phyloP scores from a whole-genome alignment of 208 protist genomes.

The Angomonas deanei region DNA sequence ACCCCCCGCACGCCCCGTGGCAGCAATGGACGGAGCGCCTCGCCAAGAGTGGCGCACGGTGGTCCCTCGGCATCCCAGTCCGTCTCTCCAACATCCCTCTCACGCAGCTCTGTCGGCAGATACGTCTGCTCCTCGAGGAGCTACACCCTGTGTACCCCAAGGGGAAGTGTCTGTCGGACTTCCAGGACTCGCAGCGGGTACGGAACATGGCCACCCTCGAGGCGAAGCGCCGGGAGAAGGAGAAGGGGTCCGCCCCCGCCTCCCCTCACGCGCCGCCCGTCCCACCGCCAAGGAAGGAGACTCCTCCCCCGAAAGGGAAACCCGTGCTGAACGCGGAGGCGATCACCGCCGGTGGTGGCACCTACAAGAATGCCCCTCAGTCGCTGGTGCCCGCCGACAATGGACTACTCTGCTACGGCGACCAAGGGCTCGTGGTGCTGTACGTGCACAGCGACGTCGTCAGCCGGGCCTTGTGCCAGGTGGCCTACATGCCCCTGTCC shows the following conservation, averaged over 20 bases:
- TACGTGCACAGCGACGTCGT: constrained; percentile 20
- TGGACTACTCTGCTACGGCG: constrained; percentile 33
- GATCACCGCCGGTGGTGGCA: background rate
- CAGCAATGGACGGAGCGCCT: background rate
- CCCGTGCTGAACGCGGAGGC: background rate
- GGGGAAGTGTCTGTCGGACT: constrained; percentile 13
- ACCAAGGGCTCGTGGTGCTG: constrained; percentile 32
- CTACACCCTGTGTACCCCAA: constrained; percentile 18
- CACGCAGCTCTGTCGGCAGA: constrained; percentile 45
- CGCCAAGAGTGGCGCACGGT: background rate
- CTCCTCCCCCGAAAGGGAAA: too few species aligned
- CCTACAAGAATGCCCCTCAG: background rate
- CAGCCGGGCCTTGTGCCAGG: constrained; percentile 22
- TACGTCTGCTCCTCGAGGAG: constrained; percentile 31
- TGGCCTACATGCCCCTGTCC: constrained; percentile 17
- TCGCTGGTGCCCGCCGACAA: background rate
- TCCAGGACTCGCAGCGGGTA: constrained; percentile 30
- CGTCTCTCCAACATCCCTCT: constrained; percentile 49
- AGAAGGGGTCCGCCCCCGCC: background rate
- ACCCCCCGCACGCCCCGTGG: background rate
- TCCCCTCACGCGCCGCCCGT: background rate
- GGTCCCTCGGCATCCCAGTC: constrained; percentile 13
- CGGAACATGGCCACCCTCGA: constrained; percentile 21
- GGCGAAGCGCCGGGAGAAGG: background rate
- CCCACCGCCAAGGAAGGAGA: too few species aligned